phyloP scores from a whole-genome alignment of 2,329 filamentous ascomycete species.

The Pestalotiopsis sp. region DNA sequence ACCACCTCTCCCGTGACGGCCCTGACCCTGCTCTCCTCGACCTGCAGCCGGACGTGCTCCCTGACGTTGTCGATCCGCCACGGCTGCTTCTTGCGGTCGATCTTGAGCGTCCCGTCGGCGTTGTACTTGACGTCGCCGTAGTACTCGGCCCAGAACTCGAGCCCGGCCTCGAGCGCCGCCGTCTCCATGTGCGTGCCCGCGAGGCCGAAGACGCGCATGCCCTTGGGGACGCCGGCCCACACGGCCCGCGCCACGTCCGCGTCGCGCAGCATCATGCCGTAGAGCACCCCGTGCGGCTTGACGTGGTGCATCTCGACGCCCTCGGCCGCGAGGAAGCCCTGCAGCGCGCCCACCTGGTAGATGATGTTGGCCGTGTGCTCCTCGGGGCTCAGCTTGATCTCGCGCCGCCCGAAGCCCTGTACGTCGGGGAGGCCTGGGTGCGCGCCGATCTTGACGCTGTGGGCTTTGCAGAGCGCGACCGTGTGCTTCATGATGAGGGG shows the following conservation, averaged over 20 bases:
- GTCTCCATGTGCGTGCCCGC: constrained; percentile 29
- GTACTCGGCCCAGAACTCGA: constrained; percentile 29
- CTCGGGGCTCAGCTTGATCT: constrained; percentile 11
- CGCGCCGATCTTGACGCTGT: constrained; percentile 10
- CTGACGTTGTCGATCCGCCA: constrained; percentile 41
- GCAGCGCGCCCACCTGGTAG: constrained; percentile 13
- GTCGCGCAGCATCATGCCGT: constrained; percentile 30
- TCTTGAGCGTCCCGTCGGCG: constrained; percentile 24
- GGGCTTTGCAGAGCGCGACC: constrained; percentile 2
- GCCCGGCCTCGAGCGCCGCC: constrained; percentile 23
- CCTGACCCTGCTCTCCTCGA: constrained; percentile 41
- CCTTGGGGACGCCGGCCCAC: constrained; percentile 25
- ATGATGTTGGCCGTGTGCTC: constrained; percentile 12
- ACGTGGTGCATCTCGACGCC: constrained; percentile 11
- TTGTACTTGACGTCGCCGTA: constrained; percentile 31
- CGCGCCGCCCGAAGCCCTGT: constrained; percentile 10
- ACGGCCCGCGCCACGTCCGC: constrained; percentile 26
- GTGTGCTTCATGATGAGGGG: constrained; percentile 54
- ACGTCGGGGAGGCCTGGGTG: constrained; percentile 11
- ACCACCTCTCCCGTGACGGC: constrained; percentile 42
- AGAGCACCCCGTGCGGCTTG: constrained; percentile 25
- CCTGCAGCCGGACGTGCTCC: constrained; percentile 42
- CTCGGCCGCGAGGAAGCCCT: neutral
- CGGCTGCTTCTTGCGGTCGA: constrained; percentile 58
- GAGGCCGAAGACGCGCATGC: constrained; percentile 27